Evolutionary conservation across 2,329 filamentous ascomycete genomes (phyloP).

Genomic region (Gaeumannomyces tritici): DNA sequence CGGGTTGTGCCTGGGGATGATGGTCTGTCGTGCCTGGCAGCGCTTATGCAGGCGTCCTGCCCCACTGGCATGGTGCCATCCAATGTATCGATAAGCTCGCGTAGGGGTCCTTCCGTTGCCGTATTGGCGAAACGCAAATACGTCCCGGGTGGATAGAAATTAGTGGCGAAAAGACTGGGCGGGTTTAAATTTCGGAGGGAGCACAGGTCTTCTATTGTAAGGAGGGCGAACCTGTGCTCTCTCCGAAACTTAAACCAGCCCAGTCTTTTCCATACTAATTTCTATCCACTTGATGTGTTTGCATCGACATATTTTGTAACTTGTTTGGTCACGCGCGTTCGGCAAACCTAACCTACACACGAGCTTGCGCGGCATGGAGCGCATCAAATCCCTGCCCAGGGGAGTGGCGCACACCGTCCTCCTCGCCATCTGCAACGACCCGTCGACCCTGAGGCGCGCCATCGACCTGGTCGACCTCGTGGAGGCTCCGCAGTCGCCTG

Average conservation of each 20-base stretch:
- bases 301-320: too few species aligned
- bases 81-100: background rate
- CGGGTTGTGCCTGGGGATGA: too few species aligned
- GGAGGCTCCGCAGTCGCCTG: background rate
- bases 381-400: background rate
- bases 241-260: background rate
- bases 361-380: background rate
- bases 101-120: background rate
- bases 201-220: too few species aligned
- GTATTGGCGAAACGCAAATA: too few species aligned
- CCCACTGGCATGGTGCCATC: too few species aligned
- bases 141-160: too few species aligned
- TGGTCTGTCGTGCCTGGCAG: too few species aligned
- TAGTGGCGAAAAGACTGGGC: too few species aligned
- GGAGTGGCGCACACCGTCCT: constrained; percentile 1
- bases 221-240: too few species aligned
- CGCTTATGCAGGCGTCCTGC: too few species aligned
- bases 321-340: background rate
- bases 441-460: background rate
- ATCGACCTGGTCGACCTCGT: background rate
- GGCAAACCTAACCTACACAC: background rate
- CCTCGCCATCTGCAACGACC: constrained; percentile 1
- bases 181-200: too few species aligned
- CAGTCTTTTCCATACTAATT: background rate
- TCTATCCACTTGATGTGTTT: background rate